Evolutionary conservation across 176 grass and related monocot species (phyloP).

Genomic region (Bolboschoenus planiculmis): DNA sequence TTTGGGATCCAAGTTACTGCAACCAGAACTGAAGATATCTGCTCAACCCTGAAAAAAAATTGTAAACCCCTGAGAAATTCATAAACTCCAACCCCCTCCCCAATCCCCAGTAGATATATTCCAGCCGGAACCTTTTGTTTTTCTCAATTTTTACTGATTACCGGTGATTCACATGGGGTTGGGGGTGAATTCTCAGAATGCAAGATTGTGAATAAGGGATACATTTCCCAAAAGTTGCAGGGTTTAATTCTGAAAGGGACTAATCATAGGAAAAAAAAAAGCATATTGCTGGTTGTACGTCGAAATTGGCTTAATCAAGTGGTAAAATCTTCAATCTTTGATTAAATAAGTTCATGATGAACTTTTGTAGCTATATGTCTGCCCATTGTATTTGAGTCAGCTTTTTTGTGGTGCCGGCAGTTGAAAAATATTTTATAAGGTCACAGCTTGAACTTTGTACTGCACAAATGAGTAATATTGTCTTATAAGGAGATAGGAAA

Average conservation of each 20-base stretch:
- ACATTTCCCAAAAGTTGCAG: neutral
- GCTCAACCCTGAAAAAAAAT: too few species aligned
- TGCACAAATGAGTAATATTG: slow-evolving; percentile 1
- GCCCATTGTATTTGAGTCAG: neutral
- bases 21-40: too few species aligned
- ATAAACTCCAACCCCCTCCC: neutral
- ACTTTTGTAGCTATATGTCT: neutral
- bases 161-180: neutral
- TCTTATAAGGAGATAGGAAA: neutral
- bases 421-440: neutral
- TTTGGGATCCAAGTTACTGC: too few species aligned
- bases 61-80: neutral
- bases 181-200: neutral
- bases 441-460: neutral
- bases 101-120: too few species aligned
- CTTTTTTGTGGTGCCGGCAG: neutral
- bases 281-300: too few species aligned
- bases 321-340: too few species aligned
- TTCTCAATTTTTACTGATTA: neutral
- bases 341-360: neutral
- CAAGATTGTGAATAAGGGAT: neutral
- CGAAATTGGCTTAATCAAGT: too few species aligned
- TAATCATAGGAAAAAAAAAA: neutral
- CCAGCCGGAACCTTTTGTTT: neutral
- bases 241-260: neutral